Conservation (phyloP, 148 eudicot genomes). For the Rhododendron mucronatum region DNA sequence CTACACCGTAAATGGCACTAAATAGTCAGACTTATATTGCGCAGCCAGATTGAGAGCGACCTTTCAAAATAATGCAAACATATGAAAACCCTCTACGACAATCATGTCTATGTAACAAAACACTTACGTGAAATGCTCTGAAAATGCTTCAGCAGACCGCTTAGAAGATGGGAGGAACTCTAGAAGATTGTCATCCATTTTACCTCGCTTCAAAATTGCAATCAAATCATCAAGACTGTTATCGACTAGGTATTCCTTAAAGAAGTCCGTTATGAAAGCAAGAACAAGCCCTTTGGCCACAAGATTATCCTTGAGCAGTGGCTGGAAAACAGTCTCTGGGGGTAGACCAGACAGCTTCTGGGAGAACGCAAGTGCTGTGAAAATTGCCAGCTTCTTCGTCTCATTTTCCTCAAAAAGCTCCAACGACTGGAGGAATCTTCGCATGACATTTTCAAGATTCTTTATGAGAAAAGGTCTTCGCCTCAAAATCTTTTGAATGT, state of each 20-base stretch:
- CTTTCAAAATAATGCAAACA: neutral
- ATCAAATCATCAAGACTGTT: conserved; percentile 95
- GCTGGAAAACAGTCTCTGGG: conserved; percentile 96
- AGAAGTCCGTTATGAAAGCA: conserved; percentile 86
- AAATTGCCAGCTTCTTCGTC: conserved; percentile 89
- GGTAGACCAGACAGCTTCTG: conserved; percentile 98
- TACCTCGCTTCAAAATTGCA: conserved; percentile 80
- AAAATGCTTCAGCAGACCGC: conserved; percentile 75
- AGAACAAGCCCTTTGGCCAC: conserved; percentile 94
- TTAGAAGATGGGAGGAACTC: conserved; percentile 85
- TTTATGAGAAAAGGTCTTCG: conserved; percentile 92
- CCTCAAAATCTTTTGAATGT: conserved; percentile 82
- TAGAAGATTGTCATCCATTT: conserved; percentile 81
- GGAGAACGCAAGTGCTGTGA: conserved; percentile 96
- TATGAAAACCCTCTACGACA: neutral
- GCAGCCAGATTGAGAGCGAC: neutral
- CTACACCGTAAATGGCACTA: neutral
- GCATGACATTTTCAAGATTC: conserved; percentile 96
- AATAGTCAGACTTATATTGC: neutral
- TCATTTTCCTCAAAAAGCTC: conserved; percentile 96
- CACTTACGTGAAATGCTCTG: conserved; percentile 96
- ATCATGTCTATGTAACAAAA: neutral
- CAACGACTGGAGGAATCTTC: conserved; percentile 85
- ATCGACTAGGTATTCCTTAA: conserved; percentile 89
- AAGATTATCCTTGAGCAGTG: conserved; percentile 93